Evolutionary conservation across 441 rosid species (phyloP).

Genomic region (Flueggea neowawraea): DNA sequence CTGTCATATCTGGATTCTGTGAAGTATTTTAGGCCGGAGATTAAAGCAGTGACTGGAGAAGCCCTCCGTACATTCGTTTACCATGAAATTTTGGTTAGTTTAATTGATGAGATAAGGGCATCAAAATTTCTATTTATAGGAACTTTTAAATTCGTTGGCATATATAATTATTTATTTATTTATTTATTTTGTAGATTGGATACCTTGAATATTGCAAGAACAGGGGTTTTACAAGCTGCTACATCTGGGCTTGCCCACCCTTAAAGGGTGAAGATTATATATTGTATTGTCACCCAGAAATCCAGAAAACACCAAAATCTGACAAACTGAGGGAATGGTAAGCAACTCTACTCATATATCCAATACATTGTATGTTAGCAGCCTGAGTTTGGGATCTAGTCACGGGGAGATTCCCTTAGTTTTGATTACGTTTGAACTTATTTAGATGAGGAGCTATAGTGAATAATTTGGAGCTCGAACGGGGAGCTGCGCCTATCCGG

Average conservation of each 20-base stretch:
- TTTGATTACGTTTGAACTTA: no score
- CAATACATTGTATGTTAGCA: not conserved
- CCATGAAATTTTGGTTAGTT: conserved; percentile 94
- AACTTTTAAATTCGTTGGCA: not conserved
- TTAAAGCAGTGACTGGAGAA: conserved; percentile 92
- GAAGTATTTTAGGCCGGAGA: conserved; percentile 97
- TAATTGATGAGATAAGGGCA: not conserved
- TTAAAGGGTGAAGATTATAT: conserved; percentile 99
- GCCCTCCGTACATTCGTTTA: conserved; percentile 98
- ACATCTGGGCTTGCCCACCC: conserved; percentile 99
- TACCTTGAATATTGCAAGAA: conserved; percentile 99
- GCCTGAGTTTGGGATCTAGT: no score
- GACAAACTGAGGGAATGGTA: conserved; percentile 99
- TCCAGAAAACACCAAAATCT: conserved; percentile 99
- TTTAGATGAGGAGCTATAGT: no score
- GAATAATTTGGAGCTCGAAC: no score
- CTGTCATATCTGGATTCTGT: conserved; percentile 97
- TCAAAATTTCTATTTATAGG: no score
- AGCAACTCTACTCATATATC: conserved; percentile 18
- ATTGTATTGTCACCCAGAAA: conserved; percentile 98
- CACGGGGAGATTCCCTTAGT: no score
- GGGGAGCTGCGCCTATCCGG: no score
- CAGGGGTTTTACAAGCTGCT: conserved; percentile 99
- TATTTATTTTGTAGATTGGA: conserved; percentile 69
- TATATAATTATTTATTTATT: conserved; percentile 5